Conservation (phyloP, 371 early-diverging fungal species). For the Actinomucor elegans region DNA sequence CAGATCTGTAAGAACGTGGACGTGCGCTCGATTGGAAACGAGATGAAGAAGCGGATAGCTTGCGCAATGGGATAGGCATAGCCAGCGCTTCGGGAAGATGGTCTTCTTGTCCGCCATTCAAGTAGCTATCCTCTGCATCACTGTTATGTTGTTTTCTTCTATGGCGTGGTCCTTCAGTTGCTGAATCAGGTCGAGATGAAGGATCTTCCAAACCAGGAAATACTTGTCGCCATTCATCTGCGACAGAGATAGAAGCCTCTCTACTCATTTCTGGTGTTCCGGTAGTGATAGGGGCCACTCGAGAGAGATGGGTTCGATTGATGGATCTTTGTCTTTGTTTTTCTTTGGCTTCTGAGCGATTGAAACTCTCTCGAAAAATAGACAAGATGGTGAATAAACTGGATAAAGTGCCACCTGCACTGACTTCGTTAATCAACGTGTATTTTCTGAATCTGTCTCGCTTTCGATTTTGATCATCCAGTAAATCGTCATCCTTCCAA, state of each 20-base stretch:
- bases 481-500: background rate
- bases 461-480: background rate
- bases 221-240: slow-evolving; percentile 45
- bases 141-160: background rate
- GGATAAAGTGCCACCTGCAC: slow-evolving; percentile 88
- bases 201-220: slow-evolving; percentile 43
- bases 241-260: slow-evolving; percentile 26
- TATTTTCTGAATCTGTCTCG: slow-evolving; percentile 54
- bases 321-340: slow-evolving; percentile 31
- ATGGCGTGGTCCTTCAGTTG: slow-evolving; percentile 1
- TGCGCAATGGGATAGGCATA: slow-evolving; percentile 14
- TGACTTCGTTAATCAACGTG: slow-evolving; percentile 85
- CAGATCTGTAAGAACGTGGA: slow-evolving; percentile 34
- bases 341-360: slow-evolving; percentile 54
- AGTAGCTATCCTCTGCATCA: background rate
- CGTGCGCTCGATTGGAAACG: background rate
- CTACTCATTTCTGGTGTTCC: slow-evolving; percentile 18
- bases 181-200: slow-evolving; percentile 7
- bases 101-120: slow-evolving; percentile 4
- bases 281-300: slow-evolving; percentile 4
- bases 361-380: slow-evolving; percentile 83
- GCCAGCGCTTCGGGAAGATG: background rate
- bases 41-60: slow-evolving; percentile 1
- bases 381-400: slow-evolving; percentile 91
- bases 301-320: slow-evolving; percentile 1